phyloP scores from a whole-genome alignment of 805 yeast species.

The Lipomyces oligophaga region DNA sequence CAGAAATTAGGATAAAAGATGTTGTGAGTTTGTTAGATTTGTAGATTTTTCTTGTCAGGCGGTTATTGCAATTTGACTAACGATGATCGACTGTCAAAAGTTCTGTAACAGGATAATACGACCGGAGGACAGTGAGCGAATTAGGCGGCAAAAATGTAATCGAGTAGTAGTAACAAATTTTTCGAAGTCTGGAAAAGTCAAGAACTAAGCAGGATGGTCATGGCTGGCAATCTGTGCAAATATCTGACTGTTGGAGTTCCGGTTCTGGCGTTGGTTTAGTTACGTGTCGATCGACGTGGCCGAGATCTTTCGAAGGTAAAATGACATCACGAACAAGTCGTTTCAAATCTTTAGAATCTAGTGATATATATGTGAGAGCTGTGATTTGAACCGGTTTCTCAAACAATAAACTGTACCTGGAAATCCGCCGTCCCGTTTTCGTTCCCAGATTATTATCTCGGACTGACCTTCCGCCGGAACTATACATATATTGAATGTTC shows the following conservation, averaged over 20 bases:
- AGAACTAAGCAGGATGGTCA: too few relatives aligned
- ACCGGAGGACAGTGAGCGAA: too few relatives aligned
- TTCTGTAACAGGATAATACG: too few relatives aligned
- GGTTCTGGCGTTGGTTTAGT: not conserved
- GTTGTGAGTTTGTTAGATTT: too few relatives aligned
- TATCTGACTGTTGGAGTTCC: not conserved
- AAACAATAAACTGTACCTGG: constrained; percentile 43
- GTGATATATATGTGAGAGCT: not conserved
- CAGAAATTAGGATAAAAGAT: too few relatives aligned
- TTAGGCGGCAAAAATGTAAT: too few relatives aligned
- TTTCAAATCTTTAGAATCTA: constrained; percentile 72
- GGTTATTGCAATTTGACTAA: too few relatives aligned
- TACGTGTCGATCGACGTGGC: constrained; percentile 55
- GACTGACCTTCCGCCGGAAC: constrained; percentile 39
- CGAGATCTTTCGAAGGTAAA: constrained; percentile 53
- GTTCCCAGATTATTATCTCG: constrained; percentile 52
- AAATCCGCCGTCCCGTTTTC: constrained; percentile 64
- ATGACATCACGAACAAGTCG: constrained; percentile 57
- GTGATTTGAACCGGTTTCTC: not conserved
- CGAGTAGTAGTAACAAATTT: too few relatives aligned
- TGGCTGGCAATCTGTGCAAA: too few relatives aligned
- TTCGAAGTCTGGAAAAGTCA: too few relatives aligned
- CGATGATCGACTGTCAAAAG: too few relatives aligned
- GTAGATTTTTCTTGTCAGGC: too few relatives aligned
- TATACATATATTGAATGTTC: constrained; percentile 58